Evolutionary conservation across 139 green algal genomes (phyloP), one percentile per base, ranked within the genome.

Genomic region (Chlorella ohadii): DNA sequence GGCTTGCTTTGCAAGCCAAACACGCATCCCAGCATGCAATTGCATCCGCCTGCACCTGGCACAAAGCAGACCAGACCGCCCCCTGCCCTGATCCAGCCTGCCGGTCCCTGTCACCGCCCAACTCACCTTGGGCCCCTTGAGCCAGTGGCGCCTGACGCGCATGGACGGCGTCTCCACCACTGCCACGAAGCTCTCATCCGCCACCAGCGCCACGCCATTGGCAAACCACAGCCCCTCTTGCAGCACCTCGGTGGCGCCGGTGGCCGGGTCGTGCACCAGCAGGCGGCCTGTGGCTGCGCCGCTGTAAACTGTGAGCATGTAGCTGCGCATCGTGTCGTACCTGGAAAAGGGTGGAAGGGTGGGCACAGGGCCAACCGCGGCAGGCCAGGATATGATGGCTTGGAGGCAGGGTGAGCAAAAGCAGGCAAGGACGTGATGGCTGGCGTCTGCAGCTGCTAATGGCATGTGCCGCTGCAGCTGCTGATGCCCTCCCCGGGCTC

Each of bases 61-160:
- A n/a, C n/a, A n/a, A 51, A 16, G 44, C 44, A 51, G 6, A 51
- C 44, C 9, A 6, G 44, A 6, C 9, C 44, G 9, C 7, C 44
- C 44, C 7, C 44, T 51, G 44, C 44, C 9, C 9, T 51, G 44
- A 9, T 51, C 44, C 6, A 16, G 44, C 44, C 9, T 51, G 44
- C 9, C 44, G 44, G 7, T 51, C 44, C 7, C 44, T 51, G 6
- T 51, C 44, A 20, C 28, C 64, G 4, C n/a, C n/a, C n/a, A n/a
- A n/a, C 74, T 31, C 22, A 86, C 86, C 86, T 93, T 88, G 55
- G 93, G 87, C 0, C 93, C 93, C 28, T 80, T 86, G 7, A 97
- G 87, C 90, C 90, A 95, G 63, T 89, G 75, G 19, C 89, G 67
- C 4, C 78, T 56, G n/a, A 95, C 76, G 9, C 86, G 64, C 75